Conservation (phyloP, 2,329 filamentous ascomycete species). For the Fusarium sp. region DNA sequence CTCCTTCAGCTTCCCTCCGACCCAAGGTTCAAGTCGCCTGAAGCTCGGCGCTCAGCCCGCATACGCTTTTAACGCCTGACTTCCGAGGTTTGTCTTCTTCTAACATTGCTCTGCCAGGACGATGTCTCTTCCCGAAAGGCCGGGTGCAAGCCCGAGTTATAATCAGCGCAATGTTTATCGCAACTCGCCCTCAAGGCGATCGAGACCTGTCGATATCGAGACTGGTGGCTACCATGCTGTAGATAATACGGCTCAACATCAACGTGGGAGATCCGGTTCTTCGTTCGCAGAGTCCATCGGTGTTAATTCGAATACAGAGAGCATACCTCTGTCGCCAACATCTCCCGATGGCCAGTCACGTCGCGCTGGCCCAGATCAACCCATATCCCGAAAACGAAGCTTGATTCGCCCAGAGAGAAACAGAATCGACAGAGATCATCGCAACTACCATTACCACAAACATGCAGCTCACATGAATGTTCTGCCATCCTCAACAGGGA, state of each 20-base stretch:
- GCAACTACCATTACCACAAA: slow-evolving; percentile 94
- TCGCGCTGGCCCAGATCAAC: slow-evolving; percentile 44
- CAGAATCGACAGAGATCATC: slow-evolving; percentile 85
- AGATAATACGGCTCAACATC: slow-evolving; percentile 54
- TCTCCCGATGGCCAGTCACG: slow-evolving; percentile 45
- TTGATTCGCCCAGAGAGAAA: slow-evolving; percentile 89
- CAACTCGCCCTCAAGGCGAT: slow-evolving; percentile 73
- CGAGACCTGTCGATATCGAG: slow-evolving; percentile 75
- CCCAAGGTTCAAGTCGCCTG: slow-evolving; percentile 25
- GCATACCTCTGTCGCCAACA: slow-evolving; percentile 62
- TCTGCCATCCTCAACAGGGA: slow-evolving; percentile 89
- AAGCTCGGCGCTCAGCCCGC: slow-evolving; percentile 6
- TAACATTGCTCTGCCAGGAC: slow-evolving; percentile 47
- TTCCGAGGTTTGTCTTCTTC: slow-evolving; percentile 14
- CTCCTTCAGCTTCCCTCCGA: slow-evolving; percentile 1
- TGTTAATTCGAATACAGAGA: slow-evolving; percentile 66
- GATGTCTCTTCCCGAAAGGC: slow-evolving; percentile 73
- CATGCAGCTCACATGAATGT: slow-evolving; percentile 94
- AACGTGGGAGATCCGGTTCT: slow-evolving; percentile 65
- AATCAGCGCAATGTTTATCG: slow-evolving; percentile 72
- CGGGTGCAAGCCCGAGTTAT: slow-evolving; percentile 68
- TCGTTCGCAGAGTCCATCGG: slow-evolving; percentile 68
- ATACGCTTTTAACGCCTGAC: not conserved
- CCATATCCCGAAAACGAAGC: slow-evolving; percentile 78
- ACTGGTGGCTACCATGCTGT: slow-evolving; percentile 63